Evolutionary conservation across 495 filamentous ascomycete species (phyloP), one percentile per base, ranked within the genome.

Genomic region (Hypoxylon intermedium): DNA sequence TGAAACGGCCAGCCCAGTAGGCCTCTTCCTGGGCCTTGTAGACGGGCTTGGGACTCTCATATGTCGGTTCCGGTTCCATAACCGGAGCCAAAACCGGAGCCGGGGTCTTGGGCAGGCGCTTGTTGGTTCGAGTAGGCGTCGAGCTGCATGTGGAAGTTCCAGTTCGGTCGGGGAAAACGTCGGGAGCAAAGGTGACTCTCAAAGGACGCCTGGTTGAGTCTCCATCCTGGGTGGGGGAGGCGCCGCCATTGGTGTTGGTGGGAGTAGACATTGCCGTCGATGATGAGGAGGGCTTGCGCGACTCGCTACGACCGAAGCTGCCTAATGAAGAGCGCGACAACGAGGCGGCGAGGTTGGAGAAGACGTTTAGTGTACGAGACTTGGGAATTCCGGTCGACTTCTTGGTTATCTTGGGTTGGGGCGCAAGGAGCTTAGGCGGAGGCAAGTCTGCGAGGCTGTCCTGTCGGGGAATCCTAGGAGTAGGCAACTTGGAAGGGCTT

Each of bases 1-100:
- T 63, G 60, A 84, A 82, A 6, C 85, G 82, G 11, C 85, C 85
- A 0, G 78, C 65, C 85, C 85, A 87, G 67, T 82, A 86, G 6
- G 60, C 19, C 0, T 70, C 56, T 1, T 68, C 43, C 67, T 74
- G 72, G 2, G 73, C 74, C 0, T 50, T 64, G 12, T 63, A 46
- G 4, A 78, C 51, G 3, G 61, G 42, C 2, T 59, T 61, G 3
- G 58, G 59, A 38, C 72, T 55, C n/a, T n/a, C n/a, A n/a, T n/a
- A n/a, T n/a, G n/a, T n/a, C n/a, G n/a, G n/a, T n/a, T n/a, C n/a
- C n/a, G n/a, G n/a, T n/a, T n/a, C n/a, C n/a, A n/a, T n/a, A n/a
- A n/a, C n/a, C n/a, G n/a, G 24, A 7, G 24, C 24, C 24, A 26
- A 7, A 26, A 26, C 4, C 24, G 7, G 24, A 26, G 24, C 24